phyloP scores from a whole-genome alignment of 2,329 filamentous ascomycete species.

The Penicillium psychrosexuale region DNA sequence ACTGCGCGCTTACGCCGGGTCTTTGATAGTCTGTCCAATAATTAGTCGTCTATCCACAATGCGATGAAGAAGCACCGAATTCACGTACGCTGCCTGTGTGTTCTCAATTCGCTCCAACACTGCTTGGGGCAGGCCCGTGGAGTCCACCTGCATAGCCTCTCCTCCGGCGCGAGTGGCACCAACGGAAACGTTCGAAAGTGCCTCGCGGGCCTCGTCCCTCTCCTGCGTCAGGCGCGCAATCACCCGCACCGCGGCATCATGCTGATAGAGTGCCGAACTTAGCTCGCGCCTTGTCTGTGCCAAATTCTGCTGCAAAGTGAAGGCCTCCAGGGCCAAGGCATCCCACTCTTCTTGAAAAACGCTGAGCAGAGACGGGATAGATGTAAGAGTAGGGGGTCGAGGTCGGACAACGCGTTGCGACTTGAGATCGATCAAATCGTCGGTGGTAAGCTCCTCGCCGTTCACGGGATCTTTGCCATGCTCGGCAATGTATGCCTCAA shows the following conservation, averaged over 20 bases:
- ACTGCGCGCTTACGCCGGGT: conserved; percentile 85
- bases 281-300: conserved; percentile 89
- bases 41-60: conserved; percentile 17
- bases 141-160: conserved; percentile 92
- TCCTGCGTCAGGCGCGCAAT: conserved; percentile 89
- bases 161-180: conserved; percentile 57
- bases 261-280: conserved; percentile 89
- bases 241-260: conserved; percentile 93
- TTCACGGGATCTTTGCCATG: conserved; percentile 89
- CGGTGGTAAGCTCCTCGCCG: conserved; percentile 74
- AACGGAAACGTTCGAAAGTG: conserved; percentile 80
- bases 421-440: conserved; percentile 87
- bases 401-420: conserved; percentile 79
- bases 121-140: conserved; percentile 68
- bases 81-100: conserved; percentile 71
- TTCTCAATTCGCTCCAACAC: conserved; percentile 72
- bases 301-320: conserved; percentile 84
- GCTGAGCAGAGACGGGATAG: conserved; percentile 88
- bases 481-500: conserved; percentile 91
- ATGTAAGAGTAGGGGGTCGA: conserved; percentile 88
- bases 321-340: conserved; percentile 84
- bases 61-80: background rate
- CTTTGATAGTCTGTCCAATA: conserved; percentile 67
- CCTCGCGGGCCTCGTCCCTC: conserved; percentile 86
- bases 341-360: conserved; percentile 99